Evolutionary conservation across 495 filamentous ascomycete genomes (phyloP).

Genomic region (Neurospora intermedia): DNA sequence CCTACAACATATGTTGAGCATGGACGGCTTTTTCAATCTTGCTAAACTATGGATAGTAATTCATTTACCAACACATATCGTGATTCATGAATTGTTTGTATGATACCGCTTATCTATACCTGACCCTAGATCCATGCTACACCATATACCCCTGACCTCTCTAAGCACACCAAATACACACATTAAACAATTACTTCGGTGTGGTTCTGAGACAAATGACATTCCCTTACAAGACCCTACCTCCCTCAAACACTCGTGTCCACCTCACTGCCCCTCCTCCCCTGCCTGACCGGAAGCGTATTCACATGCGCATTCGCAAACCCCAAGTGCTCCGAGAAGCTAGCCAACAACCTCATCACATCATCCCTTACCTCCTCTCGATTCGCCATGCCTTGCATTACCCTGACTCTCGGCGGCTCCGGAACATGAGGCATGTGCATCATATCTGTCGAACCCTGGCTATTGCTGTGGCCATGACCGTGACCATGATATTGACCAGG

Average conservation of each 20-base stretch:
- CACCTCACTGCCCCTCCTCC: slow-evolving; percentile 6
- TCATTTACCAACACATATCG: neutral
- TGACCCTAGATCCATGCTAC: neutral
- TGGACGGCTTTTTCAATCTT: neutral
- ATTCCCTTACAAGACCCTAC: neutral
- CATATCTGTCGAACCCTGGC: slow-evolving; percentile 4
- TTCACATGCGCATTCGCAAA: slow-evolving; percentile 19
- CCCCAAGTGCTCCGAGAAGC: slow-evolving; percentile 34
- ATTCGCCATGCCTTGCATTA: slow-evolving; percentile 41
- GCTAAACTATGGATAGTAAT: neutral
- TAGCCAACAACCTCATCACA: slow-evolving; percentile 40
- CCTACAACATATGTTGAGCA: neutral
- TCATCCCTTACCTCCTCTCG: slow-evolving; percentile 42
- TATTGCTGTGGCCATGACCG: neutral
- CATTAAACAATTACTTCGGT: neutral
- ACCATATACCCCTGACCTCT: neutral
- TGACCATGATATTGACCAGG: neutral
- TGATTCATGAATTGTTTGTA: neutral
- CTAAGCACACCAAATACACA: neutral
- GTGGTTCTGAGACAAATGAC: neutral
- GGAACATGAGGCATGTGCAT: slow-evolving; percentile 22
- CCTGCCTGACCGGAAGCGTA: slow-evolving; percentile 19
- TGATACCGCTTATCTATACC: neutral
- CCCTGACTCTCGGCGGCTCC: slow-evolving; percentile 35
- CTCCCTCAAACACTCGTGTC: neutral